A percentile compares a stretch with the other conserved stretches of the same genome.
Evolutionary conservation across 257 asterid genomes (phyloP).

Genomic region (Fraxinus americana): DNA sequence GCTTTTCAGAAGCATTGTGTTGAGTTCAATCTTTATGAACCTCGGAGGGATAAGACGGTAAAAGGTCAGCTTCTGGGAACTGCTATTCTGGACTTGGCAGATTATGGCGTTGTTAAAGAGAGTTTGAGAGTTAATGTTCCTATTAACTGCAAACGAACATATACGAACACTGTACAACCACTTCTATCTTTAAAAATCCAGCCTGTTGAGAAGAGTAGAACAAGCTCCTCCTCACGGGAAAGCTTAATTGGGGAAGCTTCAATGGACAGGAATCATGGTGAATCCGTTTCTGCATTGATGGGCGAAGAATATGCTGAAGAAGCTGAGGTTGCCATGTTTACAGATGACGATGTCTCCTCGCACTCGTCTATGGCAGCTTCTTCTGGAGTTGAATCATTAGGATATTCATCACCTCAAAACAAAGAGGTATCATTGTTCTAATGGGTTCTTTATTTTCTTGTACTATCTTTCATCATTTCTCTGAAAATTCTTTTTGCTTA

Average conservation of each 20-base stretch:
- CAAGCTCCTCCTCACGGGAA: neutral
- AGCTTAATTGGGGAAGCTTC: slow-evolving; percentile 46
- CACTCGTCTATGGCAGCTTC: slow-evolving; percentile 68
- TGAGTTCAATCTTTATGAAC: slow-evolving; percentile 73
- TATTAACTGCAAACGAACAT: slow-evolving; percentile 66
- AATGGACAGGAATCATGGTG: slow-evolving; percentile 46
- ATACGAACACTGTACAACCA: slow-evolving; percentile 69
- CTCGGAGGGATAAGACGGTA: slow-evolving; percentile 61
- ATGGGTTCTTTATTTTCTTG: neutral
- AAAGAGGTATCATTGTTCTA: slow-evolving; percentile 48
- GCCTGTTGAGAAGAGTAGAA: slow-evolving; percentile 34
- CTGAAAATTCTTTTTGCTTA: neutral
- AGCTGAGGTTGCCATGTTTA: slow-evolving; percentile 58
- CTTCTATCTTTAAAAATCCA: slow-evolving; percentile 64
- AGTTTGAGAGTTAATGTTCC: slow-evolving; percentile 49
- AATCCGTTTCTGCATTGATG: slow-evolving; percentile 67
- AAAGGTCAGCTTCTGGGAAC: slow-evolving; percentile 79
- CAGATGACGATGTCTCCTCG: slow-evolving; percentile 79
- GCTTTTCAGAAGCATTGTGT: slow-evolving; percentile 63
- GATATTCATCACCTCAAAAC: slow-evolving; percentile 56
- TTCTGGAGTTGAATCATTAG: slow-evolving; percentile 58
- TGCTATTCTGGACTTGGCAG: slow-evolving; percentile 73
- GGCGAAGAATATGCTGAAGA: slow-evolving; percentile 80
- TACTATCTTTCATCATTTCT: neutral
- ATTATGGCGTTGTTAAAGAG: slow-evolving; percentile 57